Conservation (phyloP, 805 yeast genomes). For the Starmerella sirachaensis region DNA sequence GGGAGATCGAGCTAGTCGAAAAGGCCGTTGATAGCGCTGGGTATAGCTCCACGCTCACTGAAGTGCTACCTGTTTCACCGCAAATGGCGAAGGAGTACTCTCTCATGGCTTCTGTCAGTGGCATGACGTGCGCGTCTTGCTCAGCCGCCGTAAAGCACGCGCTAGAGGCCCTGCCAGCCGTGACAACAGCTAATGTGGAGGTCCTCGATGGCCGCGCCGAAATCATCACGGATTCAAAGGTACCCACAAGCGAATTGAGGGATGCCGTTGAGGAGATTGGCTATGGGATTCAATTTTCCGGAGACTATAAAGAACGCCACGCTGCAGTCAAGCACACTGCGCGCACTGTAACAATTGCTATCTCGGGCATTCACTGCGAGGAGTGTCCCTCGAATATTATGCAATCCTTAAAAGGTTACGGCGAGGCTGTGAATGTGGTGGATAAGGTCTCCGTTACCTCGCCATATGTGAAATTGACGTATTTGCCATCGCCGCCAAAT, state of each 20-base stretch:
- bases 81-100: constrained; percentile 28
- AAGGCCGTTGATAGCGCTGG: constrained; percentile 37
- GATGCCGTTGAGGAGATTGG: constrained; percentile 55
- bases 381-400: constrained; percentile 53
- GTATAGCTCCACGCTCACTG: constrained; percentile 41
- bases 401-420: constrained; percentile 39
- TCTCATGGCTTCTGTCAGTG: constrained; percentile 53
- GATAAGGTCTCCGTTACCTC: constrained; percentile 42
- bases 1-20: constrained; percentile 39
- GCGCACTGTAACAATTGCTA: constrained; percentile 44
- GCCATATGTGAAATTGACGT: constrained; percentile 54
- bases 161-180: constrained; percentile 37
- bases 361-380: constrained; percentile 59
- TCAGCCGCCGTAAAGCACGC: constrained; percentile 42
- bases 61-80: constrained; percentile 46
- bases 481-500: constrained; percentile 45
- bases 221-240: constrained; percentile 38
- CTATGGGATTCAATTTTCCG: constrained; percentile 42
- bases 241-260: constrained; percentile 33
- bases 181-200: constrained; percentile 43
- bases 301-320: constrained; percentile 34
- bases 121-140: constrained; percentile 67
- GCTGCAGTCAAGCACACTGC: constrained; percentile 36
- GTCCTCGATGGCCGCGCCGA: constrained; percentile 50
- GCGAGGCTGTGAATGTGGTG: constrained; percentile 44